Evolutionary conservation across 2,329 filamentous ascomycete genomes (phyloP), one percentile per base, ranked within the genome.

Genomic region (Verticillium nonalfalfae): DNA sequence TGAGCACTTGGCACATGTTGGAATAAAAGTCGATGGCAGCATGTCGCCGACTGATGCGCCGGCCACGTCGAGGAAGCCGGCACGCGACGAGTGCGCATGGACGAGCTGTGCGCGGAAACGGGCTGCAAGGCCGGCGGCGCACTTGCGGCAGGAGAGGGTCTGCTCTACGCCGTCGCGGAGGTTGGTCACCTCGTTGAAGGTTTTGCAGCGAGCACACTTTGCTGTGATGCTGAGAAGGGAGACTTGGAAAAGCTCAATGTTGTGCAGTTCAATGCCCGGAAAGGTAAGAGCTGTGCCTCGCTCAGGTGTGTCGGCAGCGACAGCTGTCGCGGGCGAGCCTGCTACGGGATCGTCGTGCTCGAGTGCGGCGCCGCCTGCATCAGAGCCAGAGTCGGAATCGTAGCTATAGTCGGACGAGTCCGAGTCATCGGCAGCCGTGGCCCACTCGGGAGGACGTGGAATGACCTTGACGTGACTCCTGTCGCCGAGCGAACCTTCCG

Each of bases 161-260:
- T 85, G 85, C 63, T 81, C 78, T 1, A 71, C 65, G 11, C 80
- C 81, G 55, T 86, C 81, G 61, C 83, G 85, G 9, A 94, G 77
- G 31, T 85, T 85, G 7, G 85, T 84, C 50, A 93, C 75, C 64
- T 95, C 91, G 68, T 87, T 86, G 13, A 80, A 72, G 4, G 90
- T 89, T 72, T 89, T 93, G 79, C 91, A 96, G 40, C 91, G 85
- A 59, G 88, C 85, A 72, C 91, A 96, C 71, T 93, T 93, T 64
- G 92, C 79, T 3, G 84, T 89, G 64, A 95, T 78, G 62, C 84
- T 87, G 36, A 95, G 76, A 31, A 84, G 79, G 0, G 82, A 78
- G 1, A 94, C 74, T 67, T 93, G 86, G 9, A 96, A 79, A 2
- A 95, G 75, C 69, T 95, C 91, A 63, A 95, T 88, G 40, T 88